Evolutionary conservation across 1,139 yeast genomes (phyloP), one percentile per base, ranked within the genome.

Genomic region (Suhomyces chickasaworum): DNA sequence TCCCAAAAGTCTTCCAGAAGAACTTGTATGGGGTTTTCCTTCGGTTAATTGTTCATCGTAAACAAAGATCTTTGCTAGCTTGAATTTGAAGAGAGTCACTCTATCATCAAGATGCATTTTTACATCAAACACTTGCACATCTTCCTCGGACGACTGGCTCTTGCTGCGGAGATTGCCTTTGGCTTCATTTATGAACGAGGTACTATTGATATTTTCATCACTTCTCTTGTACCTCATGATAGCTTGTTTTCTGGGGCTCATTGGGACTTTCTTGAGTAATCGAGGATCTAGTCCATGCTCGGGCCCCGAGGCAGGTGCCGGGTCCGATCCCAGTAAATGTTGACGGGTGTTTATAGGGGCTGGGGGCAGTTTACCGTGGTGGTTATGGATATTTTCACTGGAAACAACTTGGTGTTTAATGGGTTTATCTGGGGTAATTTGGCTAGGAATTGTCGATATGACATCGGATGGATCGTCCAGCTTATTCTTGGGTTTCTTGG

Each of bases 1-100:
- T 0, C 85, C 83, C 41, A 83, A 55, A 13, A 81, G 59, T 35
- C 81, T 65, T 0, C 86, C 85, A 1, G 73, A 60, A 10, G 57
- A 39, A 17, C 47, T 46, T 32, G 56, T 47, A 16, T 43, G 41
- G 13, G 44, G 57, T 7, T 38, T 42, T 53, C 46, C 48, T 33
- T 58, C 64, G 20, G 52, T 58, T 12, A 63, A 54, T 46, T 64
- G 64, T 46, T 75, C 78, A 48, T 76, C 78, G 57, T 71, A 76
- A 17, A 75, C 73, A 15, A 73, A 55, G 1, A 78, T 74, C 38
- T 64, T 73, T 10, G 80, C 66, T 33, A 67, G 65, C 12, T 63
- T 62, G 46, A 55, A 68, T 48, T 66, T 61, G 55, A 77, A 77
- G 15, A 78, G 57, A 1, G 73, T 60, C 5, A 66, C 66, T 50